These are phyloP conservation scores for Trichomonas vaginalis DNA, from an alignment of 208 protist genomes.

Conservation along the genomic window DNA sequence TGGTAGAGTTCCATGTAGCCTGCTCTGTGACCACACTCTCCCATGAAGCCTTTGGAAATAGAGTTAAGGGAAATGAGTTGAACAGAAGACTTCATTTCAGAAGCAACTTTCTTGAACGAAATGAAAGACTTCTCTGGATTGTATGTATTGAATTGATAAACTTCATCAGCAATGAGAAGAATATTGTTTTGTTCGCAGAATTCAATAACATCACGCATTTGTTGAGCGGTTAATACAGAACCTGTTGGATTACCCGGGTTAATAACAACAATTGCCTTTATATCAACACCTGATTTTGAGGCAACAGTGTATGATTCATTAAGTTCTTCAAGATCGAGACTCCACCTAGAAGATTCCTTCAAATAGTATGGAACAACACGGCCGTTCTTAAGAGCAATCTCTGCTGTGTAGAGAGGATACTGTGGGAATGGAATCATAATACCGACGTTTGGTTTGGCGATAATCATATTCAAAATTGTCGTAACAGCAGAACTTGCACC, in stretches of 20 bases:
- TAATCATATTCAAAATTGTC: constrained; percentile 58
- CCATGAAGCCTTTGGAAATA: constrained; percentile 77
- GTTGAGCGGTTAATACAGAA: background rate
- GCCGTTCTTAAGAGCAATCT: constrained; percentile 73
- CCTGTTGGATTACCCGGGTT: constrained; percentile 63
- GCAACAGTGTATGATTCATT: constrained; percentile 45
- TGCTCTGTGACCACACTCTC: constrained; percentile 77
- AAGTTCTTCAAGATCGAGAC: constrained; percentile 54
- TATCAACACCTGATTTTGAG: constrained; percentile 49
- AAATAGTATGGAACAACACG: constrained; percentile 71
- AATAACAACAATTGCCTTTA: constrained; percentile 78
- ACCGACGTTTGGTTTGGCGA: constrained; percentile 24
- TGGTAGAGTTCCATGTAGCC: constrained; percentile 82
- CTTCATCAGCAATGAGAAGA: constrained; percentile 90
- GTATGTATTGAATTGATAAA: constrained; percentile 97
- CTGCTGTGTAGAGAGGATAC: constrained; percentile 96
- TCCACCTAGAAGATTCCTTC: constrained; percentile 69
- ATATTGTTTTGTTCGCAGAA: constrained; percentile 54
- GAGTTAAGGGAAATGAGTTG: constrained; percentile 88
- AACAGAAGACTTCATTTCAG: constrained; percentile 24
- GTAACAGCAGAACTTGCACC: constrained; percentile 74
- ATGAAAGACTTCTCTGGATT: background rate
- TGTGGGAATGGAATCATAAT: constrained; percentile 90
- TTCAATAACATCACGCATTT: constrained; percentile 42
- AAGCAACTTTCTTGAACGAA: constrained; percentile 59